Evolutionary conservation across 176 grass and related monocot genomes (phyloP), one percentile per base, ranked within the genome.

Genomic region (Lolium perenne): DNA sequence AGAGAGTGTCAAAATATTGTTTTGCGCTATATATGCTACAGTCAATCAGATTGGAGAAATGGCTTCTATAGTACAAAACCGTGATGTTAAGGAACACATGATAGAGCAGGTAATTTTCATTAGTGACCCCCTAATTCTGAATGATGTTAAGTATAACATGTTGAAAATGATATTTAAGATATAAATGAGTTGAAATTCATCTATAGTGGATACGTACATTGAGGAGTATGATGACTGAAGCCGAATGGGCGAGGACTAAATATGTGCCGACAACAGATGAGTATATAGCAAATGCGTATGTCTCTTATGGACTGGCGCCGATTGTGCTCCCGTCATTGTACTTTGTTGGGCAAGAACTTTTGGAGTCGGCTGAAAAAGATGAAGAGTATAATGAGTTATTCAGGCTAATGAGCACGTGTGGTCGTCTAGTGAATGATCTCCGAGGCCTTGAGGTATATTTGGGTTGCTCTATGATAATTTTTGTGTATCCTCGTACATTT

Each of bases 161-260:
- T 62, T 62, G 0, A 25, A 62, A 9, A 25, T 62, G 21, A 26
- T 62, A 22, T 62, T 62, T 29, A 63, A 3, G 10, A 35, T 15
- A 11, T 15, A 11, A 48, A 0, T 82, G 6, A 87, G 1, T 47
- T 77, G 1, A 11, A 22, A 41, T 21, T 46, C 14, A 26, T 85
- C 41, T 74, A 46, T 32, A 94, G 92, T 97, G 95, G 95, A 38
- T 88, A 55, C 82, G 63, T 61, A n/a, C 82, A 76, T 26, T 94
- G 70, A 88, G 83, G 63, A 93, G 84, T 13, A 91, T 93, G 95
- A 93, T 93, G 89, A 88, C 43, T 10, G 91, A 97, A 64, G 84
- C 74, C 21, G 82, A 88, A 17, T 94, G 95, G 92, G 1, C 14
- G 29, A 60, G 79, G 16, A 80, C 32, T 76, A 57, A 80, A n/a